These are phyloP conservation scores for Mucuna pruriens DNA, from an alignment of 306 rosid species.

Conservation along the genomic window DNA sequence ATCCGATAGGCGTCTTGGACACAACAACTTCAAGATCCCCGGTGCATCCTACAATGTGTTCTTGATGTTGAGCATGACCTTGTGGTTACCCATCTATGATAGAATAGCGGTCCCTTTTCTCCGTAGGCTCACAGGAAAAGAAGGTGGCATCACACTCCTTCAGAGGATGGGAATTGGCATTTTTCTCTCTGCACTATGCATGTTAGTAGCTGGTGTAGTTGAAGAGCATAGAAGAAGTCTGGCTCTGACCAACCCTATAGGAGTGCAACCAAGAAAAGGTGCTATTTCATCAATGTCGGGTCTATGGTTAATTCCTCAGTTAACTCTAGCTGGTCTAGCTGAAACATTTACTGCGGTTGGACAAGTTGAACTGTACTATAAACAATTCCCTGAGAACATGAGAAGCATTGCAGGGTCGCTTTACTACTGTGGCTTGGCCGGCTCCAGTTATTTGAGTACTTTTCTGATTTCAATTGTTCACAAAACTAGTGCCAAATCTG, in stretches of 20 bases:
- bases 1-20: slow-evolving; percentile 62
- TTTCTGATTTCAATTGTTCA: slow-evolving; percentile 63
- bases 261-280: slow-evolving; percentile 68
- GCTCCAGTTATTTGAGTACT: slow-evolving; percentile 69
- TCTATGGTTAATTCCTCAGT: slow-evolving; percentile 76
- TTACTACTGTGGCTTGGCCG: slow-evolving; percentile 68
- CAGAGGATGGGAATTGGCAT: slow-evolving; percentile 83
- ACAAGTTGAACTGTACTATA: slow-evolving; percentile 78
- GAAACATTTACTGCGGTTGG: slow-evolving; percentile 68
- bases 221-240: slow-evolving; percentile 58
- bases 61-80: slow-evolving; percentile 66
- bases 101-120: slow-evolving; percentile 65
- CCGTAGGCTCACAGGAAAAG: slow-evolving; percentile 55
- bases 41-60: slow-evolving; percentile 68
- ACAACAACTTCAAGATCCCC: slow-evolving; percentile 62
- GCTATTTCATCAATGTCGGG: slow-evolving; percentile 81
- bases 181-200: slow-evolving; percentile 48
- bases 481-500: slow-evolving; percentile 41
- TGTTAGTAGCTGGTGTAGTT: slow-evolving; percentile 62
- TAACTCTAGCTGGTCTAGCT: slow-evolving; percentile 58
- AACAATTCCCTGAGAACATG: slow-evolving; percentile 94
- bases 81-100: slow-evolving; percentile 76
- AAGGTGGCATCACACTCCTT: slow-evolving; percentile 77
- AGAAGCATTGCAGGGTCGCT: slow-evolving; percentile 81
- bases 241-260: slow-evolving; percentile 59